A percentile compares a stretch with the other conserved stretches of the same genome.
Conservation (phyloP, 2,329 filamentous ascomycete genomes). For the Knufia petricola region DNA sequence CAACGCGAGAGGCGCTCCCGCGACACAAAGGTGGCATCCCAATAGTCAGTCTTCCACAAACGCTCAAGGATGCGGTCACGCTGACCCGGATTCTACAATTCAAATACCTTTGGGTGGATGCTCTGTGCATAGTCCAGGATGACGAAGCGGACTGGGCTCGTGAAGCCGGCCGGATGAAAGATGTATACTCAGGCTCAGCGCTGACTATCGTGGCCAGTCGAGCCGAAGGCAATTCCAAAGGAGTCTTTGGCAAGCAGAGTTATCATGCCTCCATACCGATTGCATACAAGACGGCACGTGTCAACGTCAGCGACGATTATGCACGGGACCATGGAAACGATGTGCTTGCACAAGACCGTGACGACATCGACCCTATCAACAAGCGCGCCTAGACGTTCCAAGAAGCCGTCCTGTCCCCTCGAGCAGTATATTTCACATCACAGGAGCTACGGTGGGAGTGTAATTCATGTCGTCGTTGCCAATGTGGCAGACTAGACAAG, state of each 20-base stretch:
- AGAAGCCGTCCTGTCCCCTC: background rate
- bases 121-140: constrained; percentile 15
- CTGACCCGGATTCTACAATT: constrained; percentile 9
- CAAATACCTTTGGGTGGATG: constrained; percentile 16
- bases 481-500: too few species aligned
- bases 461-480: too few species aligned
- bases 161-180: constrained; percentile 3
- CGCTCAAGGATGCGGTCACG: constrained; percentile 10
- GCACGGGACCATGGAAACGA: background rate
- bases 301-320: background rate
- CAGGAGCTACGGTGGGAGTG: background rate
- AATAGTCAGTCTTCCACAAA: background rate
- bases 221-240: background rate
- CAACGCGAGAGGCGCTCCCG: too few species aligned
- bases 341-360: background rate
- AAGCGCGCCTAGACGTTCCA: background rate
- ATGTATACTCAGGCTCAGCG: background rate
- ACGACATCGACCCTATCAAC: background rate
- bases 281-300: too few species aligned
- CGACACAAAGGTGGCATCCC: background rate
- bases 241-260: background rate
- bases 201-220: background rate
- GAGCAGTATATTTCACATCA: background rate
- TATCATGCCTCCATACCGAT: background rate
- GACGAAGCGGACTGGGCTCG: constrained; percentile 12